Base-by-base conservation (phyloP, 805 yeast species). In the Suhomyces kilbournensis region DNA sequence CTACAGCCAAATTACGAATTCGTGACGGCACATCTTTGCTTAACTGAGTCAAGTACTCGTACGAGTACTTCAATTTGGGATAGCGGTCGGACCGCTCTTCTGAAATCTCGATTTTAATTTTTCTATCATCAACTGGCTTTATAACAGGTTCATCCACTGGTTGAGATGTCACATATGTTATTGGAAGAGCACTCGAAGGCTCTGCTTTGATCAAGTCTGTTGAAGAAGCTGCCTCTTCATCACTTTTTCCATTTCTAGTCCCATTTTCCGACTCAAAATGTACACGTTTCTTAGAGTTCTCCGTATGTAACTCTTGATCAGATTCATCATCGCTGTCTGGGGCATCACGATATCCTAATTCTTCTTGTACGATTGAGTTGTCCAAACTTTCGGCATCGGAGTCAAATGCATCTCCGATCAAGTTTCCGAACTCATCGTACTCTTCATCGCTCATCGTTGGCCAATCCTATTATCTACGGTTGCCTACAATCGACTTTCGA, bases 381-480 rank as follows among this genome's bases (percentile, higher is more conserved):
- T 45, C 56, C 7, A 50, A 56, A 15, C 68, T 66, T 48, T 75
- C 81, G 28, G 76, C 77, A 57, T 76, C 84, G 1, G 82, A 77
- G 57, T 71, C 80, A 7, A 62, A 66, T 6, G 77, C 70, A 44
- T 74, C 84, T 12, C 85, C 86, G 19, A 87, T 75, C 35, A 78
- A 75, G 63, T 86, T 86, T 44, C 93, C 93, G 65, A 86, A 86
- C 67, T 90, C 97, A 68, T 90, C 97, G 68, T 86, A 90, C 54
- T 83, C 88, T 22, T 71, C 75, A 20, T 83, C 86, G 60, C 82
- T 88, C 83, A 80, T 82, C 30, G 30, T 20, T 42, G 42, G 42
- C 23, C 12, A 19, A n/a, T 8, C n/a, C 17, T 38, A 17, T 17
- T 19, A 17, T 38, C 12, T 17, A 38, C 22, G 9, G 23, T 17